Evolutionary conservation across 1,284 basidiomycete genomes (phyloP), one percentile per base, ranked within the genome.

Genomic region (Lignosus rhinocerotis): DNA sequence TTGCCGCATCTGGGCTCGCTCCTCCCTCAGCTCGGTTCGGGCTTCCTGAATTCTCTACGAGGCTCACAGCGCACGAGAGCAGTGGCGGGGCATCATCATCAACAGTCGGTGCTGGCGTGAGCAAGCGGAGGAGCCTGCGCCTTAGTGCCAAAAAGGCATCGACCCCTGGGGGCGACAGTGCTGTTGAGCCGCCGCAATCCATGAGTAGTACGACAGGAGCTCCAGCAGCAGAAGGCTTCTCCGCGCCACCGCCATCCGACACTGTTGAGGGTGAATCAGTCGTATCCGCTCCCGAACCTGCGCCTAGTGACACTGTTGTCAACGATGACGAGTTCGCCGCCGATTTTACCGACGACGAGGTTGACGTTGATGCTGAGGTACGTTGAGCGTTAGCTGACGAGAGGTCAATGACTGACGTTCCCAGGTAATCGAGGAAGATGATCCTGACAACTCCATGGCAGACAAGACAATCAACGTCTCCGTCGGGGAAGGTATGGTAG

Each of bases 391-490:
- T 66, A 39, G 14, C 6, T 11, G 33, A 16, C 1, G 42, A 8
- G 36, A 30, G 8, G 0, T 7, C 16, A 3, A n/a, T 16, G 16
- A 21, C 41, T 57, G 33, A 55, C 9, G 9, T 5, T 19, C 2
- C 6, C 54, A 82, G 80, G 86, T 92, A 6, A 87, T 90, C 59
- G 87, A 91, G 43, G 88, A 89, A 70, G 71, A 83, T n/a, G 92
- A 93, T 55, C 82, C 83, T 10, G 88, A 93, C 66, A 81, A 80
- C 52, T 80, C 77, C 36, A 75, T 79, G 54, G 77, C 83, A 7
- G 93, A 94, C 66, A 95, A 90, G 76, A 95, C 93, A 0, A 87
- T 97, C 53, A 93, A 88, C 48, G 79, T 98, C 46, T 88, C 91
- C 19, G 85, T 96, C 30, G 84, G 82, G 19, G 88, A 93, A 75